Evolutionary conservation across 371 early-diverging fungal species (phyloP), one percentile per base, ranked within the genome.

Genomic region (Phascolomyces articulosus): DNA sequence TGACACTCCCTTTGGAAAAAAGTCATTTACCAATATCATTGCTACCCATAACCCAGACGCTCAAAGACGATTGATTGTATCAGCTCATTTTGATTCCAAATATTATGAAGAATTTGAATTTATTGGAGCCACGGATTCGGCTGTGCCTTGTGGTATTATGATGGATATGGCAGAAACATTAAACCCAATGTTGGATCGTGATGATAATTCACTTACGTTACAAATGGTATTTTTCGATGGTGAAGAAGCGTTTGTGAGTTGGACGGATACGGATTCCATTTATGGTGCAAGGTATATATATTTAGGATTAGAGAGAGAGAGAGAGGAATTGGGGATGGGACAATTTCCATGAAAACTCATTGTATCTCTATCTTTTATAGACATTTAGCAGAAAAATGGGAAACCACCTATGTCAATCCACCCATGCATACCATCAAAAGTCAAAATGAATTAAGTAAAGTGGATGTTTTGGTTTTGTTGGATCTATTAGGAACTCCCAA

Each of bases 141-240:
- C 94, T 0, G 90, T 82, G 2, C 87, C 94, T 0, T 92, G 96
- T 74, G 97, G 93, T 1, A 84, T 97, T 53, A 78, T 97, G 61
- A 70, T 97, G 62, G 93, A 95, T 62, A 55, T 96, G 23, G 96
- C 95, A 4, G 75, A 68, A 18, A 77, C 80, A 7, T 31, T 68
- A 55, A 63, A 70, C 49, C 34, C 31, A 13, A 49, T 59, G 26
- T 31, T 31, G 6, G 11, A 65, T 31, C n/a, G 44, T 23, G 24
- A 29, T 21, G 18, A 58, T n/a, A 31, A 41, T 20, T 16, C 24
- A 27, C 20, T 24, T 24, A 89, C 92, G 1, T 34, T 96, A 49
- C 95, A 97, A 69, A 58, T 97, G 20, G 80, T 96, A 23, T 97
- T 97, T 68, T 96, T 97, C 71, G 97, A 97, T 72, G 97, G 98